A percentile compares a stretch with the other conserved stretches of the same genome.
Evolutionary conservation across 2,329 filamentous ascomycete species (phyloP).

Genomic region (Diaporthe amygdali): DNA sequence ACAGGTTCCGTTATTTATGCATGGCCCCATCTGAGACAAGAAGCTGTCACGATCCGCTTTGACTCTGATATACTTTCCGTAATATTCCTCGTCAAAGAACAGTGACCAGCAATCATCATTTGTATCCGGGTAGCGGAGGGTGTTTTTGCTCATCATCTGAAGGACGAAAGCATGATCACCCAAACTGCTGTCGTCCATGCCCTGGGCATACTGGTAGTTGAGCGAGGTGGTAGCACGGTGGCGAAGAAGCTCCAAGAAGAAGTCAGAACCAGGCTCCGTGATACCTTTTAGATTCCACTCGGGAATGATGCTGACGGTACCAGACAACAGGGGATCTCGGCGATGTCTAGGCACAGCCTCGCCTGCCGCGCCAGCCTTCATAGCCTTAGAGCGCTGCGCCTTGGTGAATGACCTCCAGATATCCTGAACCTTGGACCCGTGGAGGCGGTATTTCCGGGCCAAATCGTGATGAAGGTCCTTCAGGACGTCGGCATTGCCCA

Average conservation of each 20-base stretch:
- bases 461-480: slow-evolving; percentile 44
- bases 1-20: slow-evolving; percentile 30
- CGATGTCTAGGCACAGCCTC: slow-evolving; percentile 41
- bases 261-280: slow-evolving; percentile 39
- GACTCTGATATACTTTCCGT: slow-evolving; percentile 42
- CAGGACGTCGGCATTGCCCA: slow-evolving; percentile 6
- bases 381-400: slow-evolving; percentile 37
- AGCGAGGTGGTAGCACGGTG: slow-evolving; percentile 27
- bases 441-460: slow-evolving; percentile 41
- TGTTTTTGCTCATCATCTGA: slow-evolving; percentile 33
- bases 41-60: slow-evolving; percentile 28
- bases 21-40: slow-evolving; percentile 30
- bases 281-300: slow-evolving; percentile 52
- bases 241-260: slow-evolving; percentile 25
- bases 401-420: slow-evolving; percentile 46
- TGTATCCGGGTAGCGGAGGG: slow-evolving; percentile 35
- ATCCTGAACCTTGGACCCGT: slow-evolving; percentile 40
- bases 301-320: slow-evolving; percentile 44
- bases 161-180: neutral
- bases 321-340: slow-evolving; percentile 40
- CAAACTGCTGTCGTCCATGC: neutral
- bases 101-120: slow-evolving; percentile 41
- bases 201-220: slow-evolving; percentile 23
- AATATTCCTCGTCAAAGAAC: slow-evolving; percentile 45
- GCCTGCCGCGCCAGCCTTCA: slow-evolving; percentile 39